These are phyloP conservation scores for Linum tenue DNA, from an alignment of 345 rosid genomes.

Conservation along the genomic window DNA sequence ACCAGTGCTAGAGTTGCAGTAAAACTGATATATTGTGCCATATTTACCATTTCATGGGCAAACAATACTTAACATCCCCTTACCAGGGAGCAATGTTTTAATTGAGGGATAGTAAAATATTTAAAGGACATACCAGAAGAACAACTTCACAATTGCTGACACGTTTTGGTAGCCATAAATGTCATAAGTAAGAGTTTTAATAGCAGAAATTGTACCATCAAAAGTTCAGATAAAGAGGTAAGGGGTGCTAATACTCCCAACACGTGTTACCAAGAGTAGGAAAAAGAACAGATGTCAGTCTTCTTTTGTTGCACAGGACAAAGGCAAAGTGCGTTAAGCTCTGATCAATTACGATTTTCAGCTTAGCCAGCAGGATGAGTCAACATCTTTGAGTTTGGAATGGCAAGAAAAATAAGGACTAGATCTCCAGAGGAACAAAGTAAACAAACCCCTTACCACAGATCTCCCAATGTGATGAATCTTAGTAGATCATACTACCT, in stretches of 20 bases:
- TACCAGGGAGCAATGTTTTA: constrained; percentile 82
- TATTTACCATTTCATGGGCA: constrained; percentile 56
- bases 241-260: constrained; percentile 60
- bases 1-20: constrained; percentile 90
- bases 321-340: constrained; percentile 39
- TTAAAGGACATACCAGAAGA: constrained; percentile 54
- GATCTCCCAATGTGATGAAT: constrained; percentile 22
- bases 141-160: constrained; percentile 72
- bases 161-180: constrained; percentile 65
- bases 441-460: constrained; percentile 43
- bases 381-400: constrained; percentile 37
- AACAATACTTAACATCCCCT: constrained; percentile 61
- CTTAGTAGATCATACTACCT: constrained; percentile 29
- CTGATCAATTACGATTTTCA: constrained; percentile 40
- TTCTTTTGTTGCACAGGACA: constrained; percentile 46
- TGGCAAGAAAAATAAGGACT: constrained; percentile 20
- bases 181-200: constrained; percentile 52
- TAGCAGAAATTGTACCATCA: constrained; percentile 40
- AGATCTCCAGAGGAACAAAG: constrained; percentile 17
- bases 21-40: constrained; percentile 62
- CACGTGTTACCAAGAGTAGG: constrained; percentile 44
- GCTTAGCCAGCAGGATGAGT: constrained; percentile 45
- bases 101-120: constrained; percentile 25
- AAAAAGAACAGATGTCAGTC: constrained; percentile 38
- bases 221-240: constrained; percentile 40